Percentiles rank a stretch among this genome's conserved stretches.
Conservation (phyloP, 1,284 basidiomycete species). For the Ganoderma boninense region DNA sequence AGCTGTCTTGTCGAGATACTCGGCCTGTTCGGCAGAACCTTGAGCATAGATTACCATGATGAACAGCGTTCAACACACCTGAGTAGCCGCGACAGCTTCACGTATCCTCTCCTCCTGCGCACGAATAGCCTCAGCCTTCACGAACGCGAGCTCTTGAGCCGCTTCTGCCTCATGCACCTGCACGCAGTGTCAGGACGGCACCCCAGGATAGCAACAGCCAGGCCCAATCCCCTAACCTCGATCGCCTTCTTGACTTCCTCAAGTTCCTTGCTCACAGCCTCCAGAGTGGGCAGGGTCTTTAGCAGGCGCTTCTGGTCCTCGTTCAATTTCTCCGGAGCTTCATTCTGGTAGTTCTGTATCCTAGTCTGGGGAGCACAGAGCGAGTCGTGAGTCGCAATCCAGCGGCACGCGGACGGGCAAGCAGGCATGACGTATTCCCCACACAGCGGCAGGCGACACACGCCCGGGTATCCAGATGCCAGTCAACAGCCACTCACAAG, state of each 20-base stretch:
- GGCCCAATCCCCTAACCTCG: slow-evolving; percentile 59
- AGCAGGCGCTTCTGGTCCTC: slow-evolving; percentile 83
- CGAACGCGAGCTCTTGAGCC: slow-evolving; percentile 59
- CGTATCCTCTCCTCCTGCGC: slow-evolving; percentile 60
- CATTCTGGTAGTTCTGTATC: slow-evolving; percentile 72
- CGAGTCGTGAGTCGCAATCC: slow-evolving; percentile 21
- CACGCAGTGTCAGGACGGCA: slow-evolving; percentile 17
- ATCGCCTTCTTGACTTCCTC: slow-evolving; percentile 83
- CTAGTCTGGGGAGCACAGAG: slow-evolving; percentile 63
- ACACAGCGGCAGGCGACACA: slow-evolving; percentile 4
- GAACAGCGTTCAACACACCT: slow-evolving; percentile 51
- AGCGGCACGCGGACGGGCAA: slow-evolving; percentile 12
- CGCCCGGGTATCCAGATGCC: slow-evolving; percentile 4
- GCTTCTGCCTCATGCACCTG: slow-evolving; percentile 73
- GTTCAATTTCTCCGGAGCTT: slow-evolving; percentile 76
- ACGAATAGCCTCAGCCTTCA: slow-evolving; percentile 62
- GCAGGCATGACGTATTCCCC: slow-evolving; percentile 29
- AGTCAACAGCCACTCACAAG: slow-evolving; percentile 62
- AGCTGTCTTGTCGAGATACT: slow-evolving; percentile 49
- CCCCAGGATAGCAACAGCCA: slow-evolving; percentile 30
- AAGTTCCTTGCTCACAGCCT: slow-evolving; percentile 81
- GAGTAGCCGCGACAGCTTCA: slow-evolving; percentile 62
- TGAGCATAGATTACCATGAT: slow-evolving; percentile 5
- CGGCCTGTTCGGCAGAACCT: slow-evolving; percentile 43
- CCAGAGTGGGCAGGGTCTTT: slow-evolving; percentile 75